Base-by-base conservation (phyloP, 164 flowering plant species). In the Chimonanthus salicifolius region DNA sequence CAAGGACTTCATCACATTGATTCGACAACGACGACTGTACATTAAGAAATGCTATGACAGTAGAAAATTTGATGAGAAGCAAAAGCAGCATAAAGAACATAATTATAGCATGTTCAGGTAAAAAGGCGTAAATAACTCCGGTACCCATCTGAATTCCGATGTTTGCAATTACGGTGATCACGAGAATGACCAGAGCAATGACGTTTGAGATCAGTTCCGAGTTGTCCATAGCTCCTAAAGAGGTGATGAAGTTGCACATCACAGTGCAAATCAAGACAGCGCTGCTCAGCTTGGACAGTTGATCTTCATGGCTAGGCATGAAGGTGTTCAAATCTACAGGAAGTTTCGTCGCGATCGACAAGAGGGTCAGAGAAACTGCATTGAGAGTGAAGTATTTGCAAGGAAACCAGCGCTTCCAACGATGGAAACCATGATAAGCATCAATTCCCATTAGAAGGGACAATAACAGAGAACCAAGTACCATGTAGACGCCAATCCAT, bases 221-320 rank as follows among this genome's bases (percentile, higher is more conserved):
- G 60, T 65, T 80, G 16, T 80, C 78, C 90, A 84, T 84, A 47
- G 76, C 44, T 16, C 92, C 91, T 51, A 88, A 68, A 62, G 92
- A 90, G 64, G 91, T 88, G 85, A 90, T 81, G n/a, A 83, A 84
- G 64, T 87, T 83, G 62, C 79, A 90, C 80, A 88, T 87, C 3
- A 80, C 76, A 0, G 84, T 84, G 73, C 89, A 88, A 70, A 87
- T 74, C 68, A 90, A 71, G 67, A 74, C 87, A 2, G 82, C 60
- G 75, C 87, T 82, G 81, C 90, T 88, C 49, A 89, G 88, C 67
- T 90, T 90, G 5, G 87, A 72, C 0, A 87, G 84, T 81, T 88
- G 92, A 64, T 90, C 91, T 6, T 80, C 71, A 48, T 74, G 65
- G 20, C 84, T 67, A 21, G 89, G 90, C 90, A 90, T 86, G 43